These are phyloP conservation scores for Climacium dendroides DNA, from an alignment of 225 moss, liverwort and hornwort species.

Conservation along the genomic window DNA sequence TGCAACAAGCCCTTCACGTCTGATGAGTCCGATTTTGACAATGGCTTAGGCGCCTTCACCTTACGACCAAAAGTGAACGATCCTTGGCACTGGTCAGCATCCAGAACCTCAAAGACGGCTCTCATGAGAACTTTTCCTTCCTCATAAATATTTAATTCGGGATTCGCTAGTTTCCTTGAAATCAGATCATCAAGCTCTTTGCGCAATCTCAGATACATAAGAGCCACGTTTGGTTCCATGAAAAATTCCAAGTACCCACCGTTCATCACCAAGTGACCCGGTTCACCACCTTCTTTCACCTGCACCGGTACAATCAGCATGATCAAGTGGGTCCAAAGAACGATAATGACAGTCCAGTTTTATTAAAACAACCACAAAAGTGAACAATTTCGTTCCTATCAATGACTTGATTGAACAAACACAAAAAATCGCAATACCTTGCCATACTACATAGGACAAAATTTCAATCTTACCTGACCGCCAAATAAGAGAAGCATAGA, in stretches of 20 bases:
- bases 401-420: background rate
- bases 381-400: background rate
- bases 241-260: constrained; percentile 85
- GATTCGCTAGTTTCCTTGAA: constrained; percentile 60
- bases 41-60: constrained; percentile 7
- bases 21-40: constrained; percentile 6
- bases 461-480: constrained; percentile 40
- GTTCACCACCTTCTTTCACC: constrained; percentile 51
- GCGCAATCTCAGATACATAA: constrained; percentile 67
- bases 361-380: background rate
- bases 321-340: background rate
- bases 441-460: background rate
- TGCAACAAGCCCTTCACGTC: constrained; percentile 82
- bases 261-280: constrained; percentile 87
- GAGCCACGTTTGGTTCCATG: constrained; percentile 66
- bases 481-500: constrained; percentile 88
- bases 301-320: background rate
- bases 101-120: constrained; percentile 67
- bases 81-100: constrained; percentile 75
- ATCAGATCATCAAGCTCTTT: constrained; percentile 76
- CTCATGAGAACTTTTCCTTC: constrained; percentile 56
- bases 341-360: background rate
- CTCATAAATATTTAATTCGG: constrained; percentile 49
- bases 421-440: background rate
- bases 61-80: constrained; percentile 77